A percentile compares a stretch with the other conserved stretches of the same genome.
phyloP scores from a whole-genome alignment of 108 stramenopile genomes.

The Cyclostephanos invisitatus region DNA sequence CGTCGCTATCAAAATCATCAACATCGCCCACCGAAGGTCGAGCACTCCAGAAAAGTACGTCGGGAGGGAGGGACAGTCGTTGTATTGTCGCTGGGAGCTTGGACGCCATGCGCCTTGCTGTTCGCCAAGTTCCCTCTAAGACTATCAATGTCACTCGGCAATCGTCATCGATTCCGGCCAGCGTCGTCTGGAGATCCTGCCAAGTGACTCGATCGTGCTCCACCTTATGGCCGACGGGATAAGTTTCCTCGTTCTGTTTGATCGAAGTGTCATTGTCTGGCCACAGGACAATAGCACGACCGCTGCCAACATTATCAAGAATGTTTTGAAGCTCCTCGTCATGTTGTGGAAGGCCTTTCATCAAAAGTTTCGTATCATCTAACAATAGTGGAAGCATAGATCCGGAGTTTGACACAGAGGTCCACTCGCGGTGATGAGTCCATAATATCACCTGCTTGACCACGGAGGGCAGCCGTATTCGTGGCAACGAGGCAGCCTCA shows the following conservation, averaged over 20 bases:
- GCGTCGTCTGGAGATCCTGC: neutral
- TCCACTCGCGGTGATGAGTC: conserved; percentile 64
- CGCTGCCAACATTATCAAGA: conserved; percentile 10
- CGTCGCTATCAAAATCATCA: neutral
- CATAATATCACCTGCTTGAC: conserved; percentile 45
- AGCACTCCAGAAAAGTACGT: conserved; percentile 12
- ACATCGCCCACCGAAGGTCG: neutral
- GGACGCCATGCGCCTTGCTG: conserved; percentile 54
- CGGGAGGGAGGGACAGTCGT: conserved; percentile 24
- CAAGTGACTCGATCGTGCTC: neutral
- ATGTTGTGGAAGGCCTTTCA: conserved; percentile 56
- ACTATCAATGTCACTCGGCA: conserved; percentile 21
- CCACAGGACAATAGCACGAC: conserved; percentile 45
- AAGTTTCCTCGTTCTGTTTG: neutral
- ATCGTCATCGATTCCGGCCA: conserved; percentile 2
- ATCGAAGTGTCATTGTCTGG: conserved; percentile 37
- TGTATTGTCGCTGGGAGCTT: conserved; percentile 43
- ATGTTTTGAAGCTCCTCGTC: conserved; percentile 32
- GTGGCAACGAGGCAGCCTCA: neutral
- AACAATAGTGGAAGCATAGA: conserved; percentile 45
- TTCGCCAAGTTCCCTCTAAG: conserved; percentile 59
- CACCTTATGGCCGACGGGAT: neutral
- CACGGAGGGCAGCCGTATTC: conserved; percentile 17
- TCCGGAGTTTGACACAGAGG: conserved; percentile 53
- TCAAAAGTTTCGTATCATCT: conserved; percentile 42